Conservation (phyloP, 2,329 filamentous ascomycete genomes). For the Fusarium neocosmosporiellum region DNA sequence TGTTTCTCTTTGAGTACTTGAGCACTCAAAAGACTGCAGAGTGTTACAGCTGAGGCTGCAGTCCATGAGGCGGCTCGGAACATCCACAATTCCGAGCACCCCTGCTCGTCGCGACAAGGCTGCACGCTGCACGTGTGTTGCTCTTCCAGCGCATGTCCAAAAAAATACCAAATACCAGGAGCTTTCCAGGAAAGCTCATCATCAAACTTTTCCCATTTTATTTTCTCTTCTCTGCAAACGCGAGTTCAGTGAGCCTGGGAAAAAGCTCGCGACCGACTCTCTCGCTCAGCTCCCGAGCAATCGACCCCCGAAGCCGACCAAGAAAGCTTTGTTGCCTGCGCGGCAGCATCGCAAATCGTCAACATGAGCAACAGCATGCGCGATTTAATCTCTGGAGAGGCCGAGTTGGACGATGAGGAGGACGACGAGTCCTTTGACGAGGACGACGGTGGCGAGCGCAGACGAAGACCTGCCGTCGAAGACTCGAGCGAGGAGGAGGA, state of each 20-base stretch:
- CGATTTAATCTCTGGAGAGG: conserved; percentile 85
- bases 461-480: conserved; percentile 63
- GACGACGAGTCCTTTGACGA: conserved; percentile 87
- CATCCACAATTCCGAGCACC: conserved; percentile 29
- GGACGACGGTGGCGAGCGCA: conserved; percentile 71
- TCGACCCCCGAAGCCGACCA: conserved; percentile 25
- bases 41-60: background rate
- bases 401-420: conserved; percentile 86
- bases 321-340: conserved; percentile 41
- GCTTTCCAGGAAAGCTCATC: conserved; percentile 17
- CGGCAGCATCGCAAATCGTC: conserved; percentile 43
- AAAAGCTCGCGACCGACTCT: background rate
- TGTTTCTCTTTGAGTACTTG: background rate
- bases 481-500: conserved; percentile 95
- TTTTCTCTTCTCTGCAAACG: conserved; percentile 9
- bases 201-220: conserved; percentile 21
- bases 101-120: conserved; percentile 43
- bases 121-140: conserved; percentile 45
- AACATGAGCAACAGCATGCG: conserved; percentile 74
- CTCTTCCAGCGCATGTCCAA: conserved; percentile 40
- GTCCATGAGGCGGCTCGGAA: conserved; percentile 19
- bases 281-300: background rate
- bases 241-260: background rate
- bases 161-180: conserved; percentile 39
- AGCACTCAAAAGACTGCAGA: background rate